phyloP scores from a whole-genome alignment of 2,329 filamentous ascomycete species.

The Penicillium paneum region DNA sequence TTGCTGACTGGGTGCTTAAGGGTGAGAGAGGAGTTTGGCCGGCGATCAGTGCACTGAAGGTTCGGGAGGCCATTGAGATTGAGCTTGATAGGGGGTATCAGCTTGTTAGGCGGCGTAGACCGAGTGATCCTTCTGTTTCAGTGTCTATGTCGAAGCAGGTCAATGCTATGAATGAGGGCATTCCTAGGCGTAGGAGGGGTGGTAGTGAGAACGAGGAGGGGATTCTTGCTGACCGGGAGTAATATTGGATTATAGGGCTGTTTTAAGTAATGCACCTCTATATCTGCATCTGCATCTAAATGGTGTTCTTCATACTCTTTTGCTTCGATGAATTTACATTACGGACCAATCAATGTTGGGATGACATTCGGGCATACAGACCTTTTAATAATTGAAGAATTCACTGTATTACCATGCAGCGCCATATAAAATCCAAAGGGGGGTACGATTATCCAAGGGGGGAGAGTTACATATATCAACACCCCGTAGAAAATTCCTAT shows the following conservation, averaged over 20 bases:
- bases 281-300: background rate
- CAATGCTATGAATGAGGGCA: constrained; percentile 29
- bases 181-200: constrained; percentile 25
- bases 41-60: constrained; percentile 73
- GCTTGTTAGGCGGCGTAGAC: constrained; percentile 57
- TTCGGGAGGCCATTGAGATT: constrained; percentile 80
- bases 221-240: constrained; percentile 13
- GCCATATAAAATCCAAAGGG: too few relatives aligned
- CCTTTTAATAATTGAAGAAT: background rate
- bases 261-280: background rate
- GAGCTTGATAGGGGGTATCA: constrained; percentile 86
- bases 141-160: constrained; percentile 9
- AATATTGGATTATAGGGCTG: background rate
- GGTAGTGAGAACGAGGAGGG: constrained; percentile 21
- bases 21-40: constrained; percentile 92
- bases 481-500: too few relatives aligned
- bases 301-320: background rate
- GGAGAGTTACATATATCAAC: too few relatives aligned
- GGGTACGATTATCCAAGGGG: too few relatives aligned
- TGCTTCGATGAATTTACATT: background rate
- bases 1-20: constrained; percentile 80
- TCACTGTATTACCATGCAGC: too few relatives aligned
- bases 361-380: background rate
- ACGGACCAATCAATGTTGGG: background rate
- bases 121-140: constrained; percentile 26